A percentile compares a stretch with the other conserved stretches of the same genome.
Evolutionary conservation across 2,329 filamentous ascomycete genomes (phyloP).

Genomic region (Rutstroemia sp.): DNA sequence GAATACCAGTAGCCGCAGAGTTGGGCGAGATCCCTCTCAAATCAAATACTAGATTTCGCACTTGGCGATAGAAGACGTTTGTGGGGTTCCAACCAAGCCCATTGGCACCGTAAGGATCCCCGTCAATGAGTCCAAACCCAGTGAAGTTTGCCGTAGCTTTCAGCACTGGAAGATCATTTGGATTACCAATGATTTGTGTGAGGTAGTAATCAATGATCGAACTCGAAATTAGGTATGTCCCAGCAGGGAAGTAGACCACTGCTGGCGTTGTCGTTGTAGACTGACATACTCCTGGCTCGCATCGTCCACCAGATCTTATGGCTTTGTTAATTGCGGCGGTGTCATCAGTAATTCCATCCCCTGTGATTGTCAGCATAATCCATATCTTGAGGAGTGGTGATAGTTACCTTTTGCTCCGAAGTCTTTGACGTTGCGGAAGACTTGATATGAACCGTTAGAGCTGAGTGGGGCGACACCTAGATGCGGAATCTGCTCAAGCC

Average conservation of each 20-base stretch:
- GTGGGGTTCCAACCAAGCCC: conserved; percentile 71
- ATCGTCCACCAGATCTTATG: conserved; percentile 19
- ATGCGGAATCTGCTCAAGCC: conserved; percentile 17
- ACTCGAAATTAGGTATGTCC: conserved; percentile 22
- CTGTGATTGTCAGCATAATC: conserved; percentile 69
- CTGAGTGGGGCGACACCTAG: conserved; percentile 15
- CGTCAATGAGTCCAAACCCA: conserved; percentile 74
- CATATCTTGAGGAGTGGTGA: conserved; percentile 47
- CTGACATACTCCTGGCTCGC: conserved; percentile 39
- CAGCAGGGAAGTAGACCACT: conserved; percentile 4
- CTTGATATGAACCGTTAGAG: neutral
- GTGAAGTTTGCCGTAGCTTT: conserved; percentile 63
- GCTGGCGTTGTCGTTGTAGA: conserved; percentile 41
- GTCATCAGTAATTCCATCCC: conserved; percentile 65
- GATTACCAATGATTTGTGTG: conserved; percentile 25
- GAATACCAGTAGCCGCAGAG: conserved; percentile 34
- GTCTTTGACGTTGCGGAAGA: conserved; percentile 15
- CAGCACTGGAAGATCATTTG: conserved; percentile 53
- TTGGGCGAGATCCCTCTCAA: conserved; percentile 29
- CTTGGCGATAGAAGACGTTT: conserved; percentile 57
- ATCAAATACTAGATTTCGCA: conserved; percentile 60
- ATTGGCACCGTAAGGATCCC: conserved; percentile 68
- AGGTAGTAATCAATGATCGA: conserved; percentile 22
- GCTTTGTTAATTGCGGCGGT: conserved; percentile 71
- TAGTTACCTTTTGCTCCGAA: conserved; percentile 20